These are phyloP conservation scores for Aspergillus hortae DNA, from an alignment of 2,329 filamentous ascomycete genomes.

Conservation along the genomic window DNA sequence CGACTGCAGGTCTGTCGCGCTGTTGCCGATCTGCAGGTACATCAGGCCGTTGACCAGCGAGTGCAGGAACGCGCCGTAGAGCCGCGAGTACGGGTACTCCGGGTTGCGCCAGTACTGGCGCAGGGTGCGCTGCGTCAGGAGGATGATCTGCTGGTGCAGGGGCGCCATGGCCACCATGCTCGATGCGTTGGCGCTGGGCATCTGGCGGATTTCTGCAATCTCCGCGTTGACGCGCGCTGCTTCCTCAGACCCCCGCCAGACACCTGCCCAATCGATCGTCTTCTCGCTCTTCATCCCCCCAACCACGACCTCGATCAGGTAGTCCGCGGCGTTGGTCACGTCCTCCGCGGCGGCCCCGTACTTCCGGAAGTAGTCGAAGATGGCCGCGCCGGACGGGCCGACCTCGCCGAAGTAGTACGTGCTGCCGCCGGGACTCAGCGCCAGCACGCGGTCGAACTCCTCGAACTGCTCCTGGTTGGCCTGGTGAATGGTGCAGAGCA, in stretches of 20 bases:
- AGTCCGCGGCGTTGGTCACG: constrained; percentile 59
- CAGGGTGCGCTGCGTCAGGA: constrained; percentile 66
- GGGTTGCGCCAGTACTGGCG: constrained; percentile 69
- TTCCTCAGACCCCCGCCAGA: constrained; percentile 63
- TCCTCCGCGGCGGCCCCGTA: constrained; percentile 60
- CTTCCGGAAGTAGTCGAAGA: constrained; percentile 62
- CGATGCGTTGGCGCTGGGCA: constrained; percentile 40
- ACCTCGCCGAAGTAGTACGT: constrained; percentile 67
- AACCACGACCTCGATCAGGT: constrained; percentile 58
- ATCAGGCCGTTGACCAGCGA: constrained; percentile 72
- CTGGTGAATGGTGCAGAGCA: constrained; percentile 68
- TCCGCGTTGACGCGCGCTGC: constrained; percentile 56
- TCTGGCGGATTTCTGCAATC: constrained; percentile 56
- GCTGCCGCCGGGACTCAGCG: constrained; percentile 62
- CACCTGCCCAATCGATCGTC: constrained; percentile 62
- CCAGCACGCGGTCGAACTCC: constrained; percentile 65
- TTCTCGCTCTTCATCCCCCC: constrained; percentile 50
- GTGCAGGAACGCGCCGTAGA: constrained; percentile 64
- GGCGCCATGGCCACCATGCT: constrained; percentile 41
- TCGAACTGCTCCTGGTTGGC: constrained; percentile 61
- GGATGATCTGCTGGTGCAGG: constrained; percentile 56
- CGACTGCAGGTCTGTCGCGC: constrained; percentile 63
- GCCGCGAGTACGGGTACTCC: constrained; percentile 68
- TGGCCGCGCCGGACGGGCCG: constrained; percentile 58
- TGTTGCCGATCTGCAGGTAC: constrained; percentile 64